These are phyloP conservation scores for Haberlea rhodopensis DNA, from an alignment of 257 asterid species.

Conservation along the genomic window DNA sequence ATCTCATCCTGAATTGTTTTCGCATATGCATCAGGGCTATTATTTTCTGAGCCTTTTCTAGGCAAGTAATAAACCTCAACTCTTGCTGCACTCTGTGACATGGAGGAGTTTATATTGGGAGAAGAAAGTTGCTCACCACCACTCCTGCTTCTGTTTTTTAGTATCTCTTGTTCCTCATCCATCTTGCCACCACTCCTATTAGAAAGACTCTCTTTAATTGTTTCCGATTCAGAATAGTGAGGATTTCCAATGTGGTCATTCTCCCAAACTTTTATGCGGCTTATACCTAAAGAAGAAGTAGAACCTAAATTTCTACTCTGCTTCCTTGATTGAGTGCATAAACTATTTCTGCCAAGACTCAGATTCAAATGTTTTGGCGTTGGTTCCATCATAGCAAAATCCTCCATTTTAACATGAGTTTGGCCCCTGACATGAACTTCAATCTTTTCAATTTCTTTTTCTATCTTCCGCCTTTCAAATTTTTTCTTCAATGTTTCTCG, in stretches of 20 bases:
- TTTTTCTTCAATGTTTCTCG: slow-evolving; percentile 31
- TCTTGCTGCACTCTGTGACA: slow-evolving; percentile 20
- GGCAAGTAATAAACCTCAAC: slow-evolving; percentile 20
- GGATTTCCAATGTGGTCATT: slow-evolving; percentile 13
- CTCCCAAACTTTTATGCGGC: slow-evolving; percentile 27
- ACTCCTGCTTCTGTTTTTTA: slow-evolving; percentile 25
- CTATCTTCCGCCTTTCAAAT: slow-evolving; percentile 30
- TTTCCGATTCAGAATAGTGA: slow-evolving; percentile 17
- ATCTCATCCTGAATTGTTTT: slow-evolving; percentile 26
- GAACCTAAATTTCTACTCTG: slow-evolving; percentile 20
- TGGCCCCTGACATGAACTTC: slow-evolving; percentile 31
- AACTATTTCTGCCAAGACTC: slow-evolving; percentile 6
- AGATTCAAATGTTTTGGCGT: slow-evolving; percentile 21
- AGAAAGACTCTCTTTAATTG: slow-evolving; percentile 20
- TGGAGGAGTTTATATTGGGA: slow-evolving; percentile 22
- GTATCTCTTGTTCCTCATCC: slow-evolving; percentile 23
- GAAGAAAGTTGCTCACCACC: slow-evolving; percentile 21
- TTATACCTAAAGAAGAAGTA: slow-evolving; percentile 20
- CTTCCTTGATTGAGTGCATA: slow-evolving; percentile 19
- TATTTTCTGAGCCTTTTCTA: slow-evolving; percentile 23
- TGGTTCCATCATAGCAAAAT: slow-evolving; percentile 26
- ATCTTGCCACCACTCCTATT: slow-evolving; percentile 6
- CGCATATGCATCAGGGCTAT: slow-evolving; percentile 19
- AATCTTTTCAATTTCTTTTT: slow-evolving; percentile 28
- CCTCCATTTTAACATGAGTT: slow-evolving; percentile 31